Evolutionary conservation across 306 rosid genomes (phyloP).

Genomic region (Lathyrus sativus): DNA sequence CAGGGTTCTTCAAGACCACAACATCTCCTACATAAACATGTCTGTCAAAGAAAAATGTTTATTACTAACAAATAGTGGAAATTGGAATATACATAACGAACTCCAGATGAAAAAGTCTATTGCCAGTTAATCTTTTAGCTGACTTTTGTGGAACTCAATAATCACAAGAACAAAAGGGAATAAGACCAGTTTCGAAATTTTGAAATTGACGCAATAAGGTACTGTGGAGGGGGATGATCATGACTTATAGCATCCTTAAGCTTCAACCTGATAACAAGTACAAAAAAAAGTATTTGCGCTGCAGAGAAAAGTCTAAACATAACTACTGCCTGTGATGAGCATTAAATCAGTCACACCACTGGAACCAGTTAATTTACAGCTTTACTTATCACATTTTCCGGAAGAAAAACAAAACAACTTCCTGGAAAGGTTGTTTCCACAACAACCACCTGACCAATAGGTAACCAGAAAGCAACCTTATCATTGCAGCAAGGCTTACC

Average conservation of each 20-base stretch:
- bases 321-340: neutral
- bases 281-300: neutral
- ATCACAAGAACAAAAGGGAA: neutral
- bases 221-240: neutral
- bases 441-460: neutral
- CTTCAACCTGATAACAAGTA: neutral
- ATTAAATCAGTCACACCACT: neutral
- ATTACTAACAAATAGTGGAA: constrained; percentile 37
- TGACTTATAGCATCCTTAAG: constrained; percentile 1
- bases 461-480: neutral
- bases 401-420: neutral
- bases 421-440: constrained; percentile 1
- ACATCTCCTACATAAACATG: constrained; percentile 91
- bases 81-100: constrained; percentile 29
- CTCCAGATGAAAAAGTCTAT: constrained; percentile 5
- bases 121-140: constrained; percentile 16
- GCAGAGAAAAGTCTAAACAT: neutral
- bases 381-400: neutral
- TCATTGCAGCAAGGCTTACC: neutral
- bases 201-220: neutral
- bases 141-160: constrained; percentile 10
- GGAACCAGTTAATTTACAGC: neutral
- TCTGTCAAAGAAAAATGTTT: constrained; percentile 58
- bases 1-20: constrained; percentile 84
- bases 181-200: neutral